These are phyloP conservation scores for Botrytis byssoidea DNA, from an alignment of 2,329 filamentous ascomycete species.

Conservation along the genomic window DNA sequence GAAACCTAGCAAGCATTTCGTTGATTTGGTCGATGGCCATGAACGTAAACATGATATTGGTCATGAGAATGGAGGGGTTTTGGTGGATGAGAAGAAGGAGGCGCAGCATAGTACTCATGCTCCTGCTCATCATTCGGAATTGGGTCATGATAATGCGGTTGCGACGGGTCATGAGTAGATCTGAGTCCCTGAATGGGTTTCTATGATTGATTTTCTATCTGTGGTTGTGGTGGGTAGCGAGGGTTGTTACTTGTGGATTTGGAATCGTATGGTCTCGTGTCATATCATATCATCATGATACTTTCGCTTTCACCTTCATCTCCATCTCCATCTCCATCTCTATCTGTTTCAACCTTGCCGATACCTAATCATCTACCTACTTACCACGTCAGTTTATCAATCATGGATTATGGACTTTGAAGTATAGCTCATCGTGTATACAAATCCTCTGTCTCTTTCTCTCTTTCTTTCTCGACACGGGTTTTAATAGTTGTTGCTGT, in stretches of 20 bases:
- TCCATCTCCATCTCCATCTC: not conserved
- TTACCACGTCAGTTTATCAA: not conserved
- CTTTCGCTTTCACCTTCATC: not conserved
- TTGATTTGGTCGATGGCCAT: not conserved
- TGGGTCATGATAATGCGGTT: not conserved
- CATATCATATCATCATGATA: not conserved
- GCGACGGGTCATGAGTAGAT: not conserved
- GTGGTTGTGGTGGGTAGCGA: not conserved
- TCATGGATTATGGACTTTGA: not conserved
- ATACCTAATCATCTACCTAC: not conserved
- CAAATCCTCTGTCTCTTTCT: not conserved
- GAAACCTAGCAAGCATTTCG: not conserved
- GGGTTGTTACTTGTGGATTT: not conserved
- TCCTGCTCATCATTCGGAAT: not conserved
- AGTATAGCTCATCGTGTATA: not conserved
- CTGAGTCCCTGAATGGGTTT: not conserved
- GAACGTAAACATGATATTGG: no score
- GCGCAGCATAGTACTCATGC: not conserved
- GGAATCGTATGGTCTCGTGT: not conserved
- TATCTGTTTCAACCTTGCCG: not conserved
- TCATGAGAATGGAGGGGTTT: not conserved
- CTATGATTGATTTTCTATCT: not conserved
- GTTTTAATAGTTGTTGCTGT: not conserved
- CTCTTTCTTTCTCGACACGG: not conserved
- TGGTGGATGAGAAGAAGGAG: constrained; percentile 2